Evolutionary conservation across 2,329 filamentous ascomycete species (phyloP), one percentile per base, ranked within the genome.

Genomic region (Apiospora arundinis): DNA sequence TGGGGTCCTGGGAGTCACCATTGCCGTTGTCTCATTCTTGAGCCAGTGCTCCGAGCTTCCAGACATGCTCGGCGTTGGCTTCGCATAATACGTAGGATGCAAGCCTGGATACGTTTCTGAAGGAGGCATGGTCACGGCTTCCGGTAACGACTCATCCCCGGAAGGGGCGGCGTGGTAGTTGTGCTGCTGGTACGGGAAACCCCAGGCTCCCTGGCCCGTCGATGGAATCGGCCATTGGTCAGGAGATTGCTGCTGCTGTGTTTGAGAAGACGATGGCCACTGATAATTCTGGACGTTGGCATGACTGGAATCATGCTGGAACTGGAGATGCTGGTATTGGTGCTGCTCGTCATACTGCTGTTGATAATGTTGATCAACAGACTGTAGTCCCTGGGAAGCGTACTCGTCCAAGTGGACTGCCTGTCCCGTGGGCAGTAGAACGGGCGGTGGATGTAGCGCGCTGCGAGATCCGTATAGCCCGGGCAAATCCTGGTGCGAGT

Each of bases 341-440:
- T 65, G n/a, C 21, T 48, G 46, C 14, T 25, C 70, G 68, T 23
- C 44, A 52, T 69, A 71, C 44, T 65, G 56, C 11, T 52, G 67
- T 37, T 49, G 68, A 69, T 42, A 68, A 11, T 52, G 67, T 52
- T 49, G 68, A 67, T 42, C 67, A 14, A 73, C 70, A 2, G 72
- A 65, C 68, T 73, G 73, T 9, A 74, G 45, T 7, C 70, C 73
- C 67, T 72, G 73, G 23, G 74, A 71, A 21, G 69, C 49, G 21
- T 73, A 52, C 68, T 74, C 75, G 21, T 72, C 71, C n/a, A 72
- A 69, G 25, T 74, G 71, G 9, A 69, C 71, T 49, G 70, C 52
- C 44, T 52, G 48, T 21, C 67, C 67, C 14, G 67, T 25, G 25
- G 67, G 42, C 28, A 63, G 56, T 8, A 63, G 37, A 21, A 63